Conservation (phyloP, 495 filamentous ascomycete genomes). For the Recurvomyces mirabilis region DNA sequence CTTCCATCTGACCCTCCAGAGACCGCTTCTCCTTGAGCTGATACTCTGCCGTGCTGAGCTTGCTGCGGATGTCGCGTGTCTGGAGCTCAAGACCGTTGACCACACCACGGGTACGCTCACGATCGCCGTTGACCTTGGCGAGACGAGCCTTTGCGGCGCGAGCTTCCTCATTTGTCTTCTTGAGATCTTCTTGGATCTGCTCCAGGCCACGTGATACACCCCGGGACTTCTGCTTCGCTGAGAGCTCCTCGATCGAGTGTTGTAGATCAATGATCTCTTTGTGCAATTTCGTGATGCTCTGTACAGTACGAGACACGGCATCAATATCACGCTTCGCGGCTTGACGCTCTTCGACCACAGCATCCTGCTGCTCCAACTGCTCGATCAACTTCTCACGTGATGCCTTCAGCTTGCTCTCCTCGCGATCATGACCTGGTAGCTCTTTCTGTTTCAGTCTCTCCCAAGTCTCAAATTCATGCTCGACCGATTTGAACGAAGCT, state of each 20-base stretch:
- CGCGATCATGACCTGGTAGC: slow-evolving; percentile 54
- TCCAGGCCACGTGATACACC: slow-evolving; percentile 57
- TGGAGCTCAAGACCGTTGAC: slow-evolving; percentile 62
- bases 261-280: slow-evolving; percentile 59
- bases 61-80: slow-evolving; percentile 54
- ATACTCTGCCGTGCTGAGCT: slow-evolving; percentile 54
- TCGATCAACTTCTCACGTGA: slow-evolving; percentile 50
- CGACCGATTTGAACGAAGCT: slow-evolving; percentile 45
- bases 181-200: slow-evolving; percentile 70
- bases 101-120: slow-evolving; percentile 55
- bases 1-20: slow-evolving; percentile 56
- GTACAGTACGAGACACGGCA: slow-evolving; percentile 59
- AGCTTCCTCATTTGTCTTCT: slow-evolving; percentile 53
- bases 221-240: slow-evolving; percentile 56
- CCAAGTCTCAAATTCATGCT: slow-evolving; percentile 61
- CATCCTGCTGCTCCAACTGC: slow-evolving; percentile 64
- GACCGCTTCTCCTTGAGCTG: slow-evolving; percentile 67
- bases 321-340: slow-evolving; percentile 65
- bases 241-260: slow-evolving; percentile 57
- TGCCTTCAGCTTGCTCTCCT: slow-evolving; percentile 42
- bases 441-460: slow-evolving; percentile 54
- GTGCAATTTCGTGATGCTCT: slow-evolving; percentile 59
- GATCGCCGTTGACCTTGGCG: slow-evolving; percentile 52
- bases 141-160: slow-evolving; percentile 50
- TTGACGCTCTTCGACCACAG: slow-evolving; percentile 48